Conservation (phyloP, 345 rosid species). For the Eucalyptus pauciflora region DNA sequence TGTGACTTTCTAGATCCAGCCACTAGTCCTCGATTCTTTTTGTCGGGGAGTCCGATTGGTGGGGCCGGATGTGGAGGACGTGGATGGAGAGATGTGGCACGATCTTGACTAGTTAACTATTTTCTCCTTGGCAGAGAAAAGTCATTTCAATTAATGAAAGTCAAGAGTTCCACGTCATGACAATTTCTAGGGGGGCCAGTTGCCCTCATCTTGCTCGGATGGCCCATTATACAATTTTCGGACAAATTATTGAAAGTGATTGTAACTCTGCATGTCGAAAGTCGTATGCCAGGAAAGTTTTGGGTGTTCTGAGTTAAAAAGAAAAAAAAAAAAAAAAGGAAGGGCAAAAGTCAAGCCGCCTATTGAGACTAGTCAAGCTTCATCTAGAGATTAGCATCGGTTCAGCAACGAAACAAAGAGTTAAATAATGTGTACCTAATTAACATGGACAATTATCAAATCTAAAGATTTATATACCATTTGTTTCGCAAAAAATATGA, state of each 20-base stretch:
- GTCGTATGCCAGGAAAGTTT: accelerated
- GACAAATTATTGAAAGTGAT: not conserved
- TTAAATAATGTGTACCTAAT: not conserved
- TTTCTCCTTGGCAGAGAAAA: not conserved
- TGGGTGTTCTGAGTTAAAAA: not conserved
- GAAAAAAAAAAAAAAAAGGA: not conserved
- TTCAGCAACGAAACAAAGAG: not conserved
- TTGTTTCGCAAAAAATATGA: too few relatives aligned
- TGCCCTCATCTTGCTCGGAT: not conserved
- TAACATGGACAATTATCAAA: not conserved
- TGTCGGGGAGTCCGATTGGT: not conserved
- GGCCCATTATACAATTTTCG: not conserved
- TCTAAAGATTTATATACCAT: too few relatives aligned
- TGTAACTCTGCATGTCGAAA: accelerated
- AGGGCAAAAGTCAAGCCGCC: not conserved
- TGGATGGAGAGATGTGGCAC: not conserved
- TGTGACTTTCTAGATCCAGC: not conserved
- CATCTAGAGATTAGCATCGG: not conserved
- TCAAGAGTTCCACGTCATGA: not conserved
- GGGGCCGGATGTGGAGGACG: not conserved
- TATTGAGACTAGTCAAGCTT: not conserved
- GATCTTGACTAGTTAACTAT: too few relatives aligned
- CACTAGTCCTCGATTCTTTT: not conserved
- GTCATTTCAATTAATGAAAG: not conserved
- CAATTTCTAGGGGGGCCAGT: not conserved